These are phyloP conservation scores for Vinca minor DNA, from an alignment of 257 asterid species.

Conservation along the genomic window DNA sequence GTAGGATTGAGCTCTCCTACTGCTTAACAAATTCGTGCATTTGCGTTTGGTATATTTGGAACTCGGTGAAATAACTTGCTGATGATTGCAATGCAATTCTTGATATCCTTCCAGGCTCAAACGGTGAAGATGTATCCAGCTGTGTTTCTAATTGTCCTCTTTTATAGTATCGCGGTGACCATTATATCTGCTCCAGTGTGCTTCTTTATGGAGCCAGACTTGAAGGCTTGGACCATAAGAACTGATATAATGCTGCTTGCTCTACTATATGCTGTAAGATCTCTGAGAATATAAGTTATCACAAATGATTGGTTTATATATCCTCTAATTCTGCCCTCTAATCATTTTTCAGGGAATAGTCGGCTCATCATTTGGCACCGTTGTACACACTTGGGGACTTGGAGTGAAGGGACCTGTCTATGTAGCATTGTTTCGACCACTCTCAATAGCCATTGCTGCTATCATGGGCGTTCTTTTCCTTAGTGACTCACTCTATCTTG, in stretches of 20 bases:
- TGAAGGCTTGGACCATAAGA: conserved; percentile 20
- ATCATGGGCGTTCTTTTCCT: conserved; percentile 23
- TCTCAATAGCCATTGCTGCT: conserved; percentile 27
- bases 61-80: too few relatives aligned
- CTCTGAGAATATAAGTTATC: background rate
- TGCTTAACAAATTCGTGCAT: background rate
- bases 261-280: conserved; percentile 13
- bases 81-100: background rate
- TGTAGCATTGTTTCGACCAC: conserved; percentile 24
- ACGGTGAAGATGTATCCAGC: conserved; percentile 40
- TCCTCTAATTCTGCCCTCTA: background rate
- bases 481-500: conserved; percentile 18
- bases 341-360: conserved; percentile 6
- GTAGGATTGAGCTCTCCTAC: conserved; percentile 14
- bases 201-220: conserved; percentile 16
- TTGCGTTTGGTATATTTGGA: background rate
- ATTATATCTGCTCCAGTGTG: conserved; percentile 18
- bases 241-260: conserved; percentile 3
- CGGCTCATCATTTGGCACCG: conserved; percentile 7
- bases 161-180: conserved; percentile 9
- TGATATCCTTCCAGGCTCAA: conserved; percentile 15
- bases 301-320: too few relatives aligned
- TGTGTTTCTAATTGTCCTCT: conserved; percentile 32
- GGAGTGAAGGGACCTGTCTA: conserved; percentile 24
- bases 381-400: conserved; percentile 21